A percentile compares a stretch with the other conserved stretches of the same genome.
phyloP scores from a whole-genome alignment of 345 rosid species.

The Moricandia arvensis region DNA sequence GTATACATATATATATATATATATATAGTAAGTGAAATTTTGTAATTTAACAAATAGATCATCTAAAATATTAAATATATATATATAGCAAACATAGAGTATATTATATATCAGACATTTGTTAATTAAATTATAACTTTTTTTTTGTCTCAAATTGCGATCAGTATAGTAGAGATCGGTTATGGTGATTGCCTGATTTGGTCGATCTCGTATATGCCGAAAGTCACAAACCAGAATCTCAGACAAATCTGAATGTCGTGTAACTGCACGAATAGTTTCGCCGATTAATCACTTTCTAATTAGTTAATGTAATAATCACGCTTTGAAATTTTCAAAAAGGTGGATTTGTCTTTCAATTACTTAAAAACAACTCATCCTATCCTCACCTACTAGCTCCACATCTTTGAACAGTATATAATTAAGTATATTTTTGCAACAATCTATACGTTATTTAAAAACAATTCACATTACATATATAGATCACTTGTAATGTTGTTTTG shows the following conservation, averaged over 20 bases:
- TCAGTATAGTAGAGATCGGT: background rate
- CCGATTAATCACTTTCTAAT: constrained; percentile 19
- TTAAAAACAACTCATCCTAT: background rate
- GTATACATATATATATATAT: too few relatives aligned
- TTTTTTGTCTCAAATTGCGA: background rate
- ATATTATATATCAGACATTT: background rate
- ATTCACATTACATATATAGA: background rate
- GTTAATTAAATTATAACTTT: background rate
- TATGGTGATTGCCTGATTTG: background rate
- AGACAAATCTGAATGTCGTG: constrained; percentile 11
- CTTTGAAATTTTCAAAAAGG: background rate
- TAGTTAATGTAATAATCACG: constrained; percentile 12
- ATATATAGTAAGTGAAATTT: background rate
- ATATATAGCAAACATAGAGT: background rate
- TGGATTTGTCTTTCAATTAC: background rate
- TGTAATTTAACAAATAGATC: background rate
- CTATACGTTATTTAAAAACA: background rate
- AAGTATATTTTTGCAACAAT: background rate
- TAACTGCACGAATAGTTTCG: background rate
- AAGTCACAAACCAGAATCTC: constrained; percentile 18
- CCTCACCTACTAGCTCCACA: constrained; percentile 14
- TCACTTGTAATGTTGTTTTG: background rate
- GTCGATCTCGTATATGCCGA: background rate
- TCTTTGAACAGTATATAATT: background rate
- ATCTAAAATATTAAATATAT: background rate